These are phyloP conservation scores for Neurospora sp. DNA, from an alignment of 495 filamentous ascomycete species.

Conservation along the genomic window DNA sequence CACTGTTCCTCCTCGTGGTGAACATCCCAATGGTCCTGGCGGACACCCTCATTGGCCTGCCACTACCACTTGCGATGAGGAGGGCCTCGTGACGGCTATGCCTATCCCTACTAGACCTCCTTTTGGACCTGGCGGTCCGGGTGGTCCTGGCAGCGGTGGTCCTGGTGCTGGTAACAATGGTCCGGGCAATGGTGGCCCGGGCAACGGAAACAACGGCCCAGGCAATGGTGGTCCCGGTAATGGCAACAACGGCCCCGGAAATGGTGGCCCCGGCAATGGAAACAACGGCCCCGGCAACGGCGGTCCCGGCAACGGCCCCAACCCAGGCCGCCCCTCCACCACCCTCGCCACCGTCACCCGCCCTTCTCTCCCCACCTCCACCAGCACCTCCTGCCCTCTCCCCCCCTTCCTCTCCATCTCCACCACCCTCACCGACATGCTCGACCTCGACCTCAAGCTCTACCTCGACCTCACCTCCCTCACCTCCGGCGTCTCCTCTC, in stretches of 20 bases:
- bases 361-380: not conserved
- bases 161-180: not conserved
- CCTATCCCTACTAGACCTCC: not conserved
- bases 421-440: constrained; percentile 1
- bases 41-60: not conserved
- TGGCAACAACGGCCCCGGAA: not conserved
- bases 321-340: not conserved
- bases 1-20: not conserved
- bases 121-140: not conserved
- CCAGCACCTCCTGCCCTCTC: not conserved
- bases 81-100: not conserved
- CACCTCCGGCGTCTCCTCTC: not conserved
- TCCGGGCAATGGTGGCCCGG: not conserved
- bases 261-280: not conserved
- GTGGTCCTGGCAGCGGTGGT: not conserved
- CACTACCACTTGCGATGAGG: not conserved
- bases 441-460: constrained; percentile 5
- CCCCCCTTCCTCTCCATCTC: not conserved
- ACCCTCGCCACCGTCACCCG: not conserved
- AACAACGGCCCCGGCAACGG: not conserved
- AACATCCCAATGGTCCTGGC: not conserved
- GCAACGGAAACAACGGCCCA: not conserved
- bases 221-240: not conserved
- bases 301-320: not conserved
- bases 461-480: constrained; percentile 7